phyloP scores from a whole-genome alignment of 2,329 filamentous ascomycete genomes.

The Davidsoniella virescens region DNA sequence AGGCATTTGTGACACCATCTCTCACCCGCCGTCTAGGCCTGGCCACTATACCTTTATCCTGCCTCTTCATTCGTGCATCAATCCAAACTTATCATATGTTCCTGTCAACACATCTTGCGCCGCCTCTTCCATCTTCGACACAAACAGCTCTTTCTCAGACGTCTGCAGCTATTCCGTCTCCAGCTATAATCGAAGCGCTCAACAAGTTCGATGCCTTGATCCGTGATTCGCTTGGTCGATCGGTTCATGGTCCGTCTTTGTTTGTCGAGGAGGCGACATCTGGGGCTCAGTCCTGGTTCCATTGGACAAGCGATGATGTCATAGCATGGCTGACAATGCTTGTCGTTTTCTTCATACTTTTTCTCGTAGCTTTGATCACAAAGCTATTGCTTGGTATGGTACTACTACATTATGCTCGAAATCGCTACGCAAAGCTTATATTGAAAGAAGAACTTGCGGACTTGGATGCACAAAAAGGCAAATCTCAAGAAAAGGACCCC shows the following conservation, averaged over 20 bases:
- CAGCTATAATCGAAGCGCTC: conserved; percentile 59
- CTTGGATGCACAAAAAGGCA: conserved; percentile 26
- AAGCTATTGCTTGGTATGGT: conserved; percentile 83
- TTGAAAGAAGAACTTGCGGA: conserved; percentile 39
- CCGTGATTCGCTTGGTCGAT: conserved; percentile 58
- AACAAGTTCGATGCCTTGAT: conserved; percentile 63
- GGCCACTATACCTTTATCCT: conserved; percentile 81
- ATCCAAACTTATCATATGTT: conserved; percentile 99
- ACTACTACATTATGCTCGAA: conserved; percentile 62
- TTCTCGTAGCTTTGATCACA: conserved; percentile 66
- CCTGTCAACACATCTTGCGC: conserved; percentile 67
- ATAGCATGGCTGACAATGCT: conserved; percentile 70
- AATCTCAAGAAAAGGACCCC: conserved; percentile 23
- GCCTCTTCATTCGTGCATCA: conserved; percentile 85
- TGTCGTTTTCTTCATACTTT: conserved; percentile 69
- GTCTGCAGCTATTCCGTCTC: conserved; percentile 42
- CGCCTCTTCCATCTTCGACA: conserved; percentile 49
- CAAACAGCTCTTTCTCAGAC: conserved; percentile 51
- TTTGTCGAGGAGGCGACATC: conserved; percentile 14
- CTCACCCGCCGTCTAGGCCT: conserved; percentile 78
- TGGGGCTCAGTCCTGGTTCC: conserved; percentile 28
- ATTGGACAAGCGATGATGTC: conserved; percentile 52
- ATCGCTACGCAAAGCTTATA: conserved; percentile 70
- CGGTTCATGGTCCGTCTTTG: conserved; percentile 41
- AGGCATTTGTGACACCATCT: conserved; percentile 83